Evolutionary conservation across 805 yeast genomes (phyloP).

Genomic region (Lipomyces kockii): DNA sequence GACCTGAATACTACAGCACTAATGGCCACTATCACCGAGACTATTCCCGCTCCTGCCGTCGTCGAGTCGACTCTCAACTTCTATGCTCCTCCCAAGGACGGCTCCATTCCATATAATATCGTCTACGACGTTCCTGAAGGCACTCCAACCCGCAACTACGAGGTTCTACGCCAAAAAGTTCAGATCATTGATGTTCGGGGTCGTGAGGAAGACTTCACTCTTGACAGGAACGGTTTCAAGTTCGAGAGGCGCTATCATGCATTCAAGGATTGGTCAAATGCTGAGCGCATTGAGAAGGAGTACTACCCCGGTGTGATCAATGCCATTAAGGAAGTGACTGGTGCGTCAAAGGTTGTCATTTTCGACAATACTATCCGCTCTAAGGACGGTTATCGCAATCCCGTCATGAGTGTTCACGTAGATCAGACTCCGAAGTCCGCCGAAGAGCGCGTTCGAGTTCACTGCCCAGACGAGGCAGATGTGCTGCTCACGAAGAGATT

Average conservation of each 20-base stretch:
- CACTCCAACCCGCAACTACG: constrained; percentile 32
- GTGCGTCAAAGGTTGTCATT: constrained; percentile 35
- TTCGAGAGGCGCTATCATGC: constrained; percentile 26
- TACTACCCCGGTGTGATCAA: constrained; percentile 37
- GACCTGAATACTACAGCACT: background rate
- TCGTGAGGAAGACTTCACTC: constrained; percentile 25
- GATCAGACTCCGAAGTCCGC: constrained; percentile 40
- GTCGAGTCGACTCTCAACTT: constrained; percentile 23
- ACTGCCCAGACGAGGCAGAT: constrained; percentile 36
- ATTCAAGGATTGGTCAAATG: constrained; percentile 30
- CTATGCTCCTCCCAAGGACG: constrained; percentile 30
- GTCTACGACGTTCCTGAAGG: constrained; percentile 40
- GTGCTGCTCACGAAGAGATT: constrained; percentile 34
- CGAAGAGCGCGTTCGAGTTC: constrained; percentile 34
- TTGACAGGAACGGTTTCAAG: constrained; percentile 34
- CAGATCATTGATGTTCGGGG: constrained; percentile 25
- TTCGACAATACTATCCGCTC: constrained; percentile 39
- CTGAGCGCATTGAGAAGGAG: constrained; percentile 30
- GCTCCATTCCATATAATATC: constrained; percentile 37
- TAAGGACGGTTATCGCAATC: constrained; percentile 34
- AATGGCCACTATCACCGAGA: constrained; percentile 31
- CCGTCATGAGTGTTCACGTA: constrained; percentile 37
- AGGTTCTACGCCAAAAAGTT: constrained; percentile 5
- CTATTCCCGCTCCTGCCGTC: constrained; percentile 15
- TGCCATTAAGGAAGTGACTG: constrained; percentile 36